A percentile compares a stretch with the other conserved stretches of the same genome.
Evolutionary conservation across 768 basidiomycete species (phyloP).

Genomic region (Lentinula detonsa): DNA sequence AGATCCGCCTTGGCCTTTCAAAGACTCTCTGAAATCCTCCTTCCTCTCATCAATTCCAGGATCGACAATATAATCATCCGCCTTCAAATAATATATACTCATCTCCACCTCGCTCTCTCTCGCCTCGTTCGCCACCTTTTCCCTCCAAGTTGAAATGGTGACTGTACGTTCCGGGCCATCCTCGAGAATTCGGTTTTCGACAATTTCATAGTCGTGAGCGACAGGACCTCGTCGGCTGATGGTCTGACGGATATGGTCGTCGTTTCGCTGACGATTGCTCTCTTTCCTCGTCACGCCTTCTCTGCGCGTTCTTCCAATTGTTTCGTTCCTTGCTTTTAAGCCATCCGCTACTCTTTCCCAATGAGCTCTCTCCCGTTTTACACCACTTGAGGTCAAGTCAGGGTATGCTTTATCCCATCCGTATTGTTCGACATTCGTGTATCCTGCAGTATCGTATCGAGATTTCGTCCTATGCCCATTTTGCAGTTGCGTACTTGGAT

Average conservation of each 20-base stretch:
- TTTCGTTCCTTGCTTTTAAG: neutral
- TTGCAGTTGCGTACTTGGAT: neutral
- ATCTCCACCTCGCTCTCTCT: constrained; percentile 10
- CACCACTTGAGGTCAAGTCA: neutral
- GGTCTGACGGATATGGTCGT: neutral
- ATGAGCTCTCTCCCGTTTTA: neutral
- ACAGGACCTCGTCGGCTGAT: neutral
- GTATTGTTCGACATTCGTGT: neutral
- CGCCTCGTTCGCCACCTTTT: constrained; percentile 30
- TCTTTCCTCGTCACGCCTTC: neutral
- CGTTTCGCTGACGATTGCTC: neutral
- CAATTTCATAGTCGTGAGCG: constrained; percentile 34
- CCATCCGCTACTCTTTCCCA: neutral
- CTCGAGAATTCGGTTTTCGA: constrained; percentile 35
- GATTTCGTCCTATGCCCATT: neutral
- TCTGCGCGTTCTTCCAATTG: neutral
- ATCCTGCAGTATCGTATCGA: neutral
- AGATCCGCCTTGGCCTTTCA: neutral
- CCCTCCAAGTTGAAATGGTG: constrained; percentile 51
- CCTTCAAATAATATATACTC: constrained; percentile 5
- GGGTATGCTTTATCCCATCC: neutral
- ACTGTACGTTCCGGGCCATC: constrained; percentile 46
- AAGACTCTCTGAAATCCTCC: neutral
- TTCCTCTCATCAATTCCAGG: neutral
- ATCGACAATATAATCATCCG: constrained; percentile 16